Evolutionary conservation across 2,329 filamentous ascomycete genomes (phyloP).

Genomic region (Claviceps pazoutovae): DNA sequence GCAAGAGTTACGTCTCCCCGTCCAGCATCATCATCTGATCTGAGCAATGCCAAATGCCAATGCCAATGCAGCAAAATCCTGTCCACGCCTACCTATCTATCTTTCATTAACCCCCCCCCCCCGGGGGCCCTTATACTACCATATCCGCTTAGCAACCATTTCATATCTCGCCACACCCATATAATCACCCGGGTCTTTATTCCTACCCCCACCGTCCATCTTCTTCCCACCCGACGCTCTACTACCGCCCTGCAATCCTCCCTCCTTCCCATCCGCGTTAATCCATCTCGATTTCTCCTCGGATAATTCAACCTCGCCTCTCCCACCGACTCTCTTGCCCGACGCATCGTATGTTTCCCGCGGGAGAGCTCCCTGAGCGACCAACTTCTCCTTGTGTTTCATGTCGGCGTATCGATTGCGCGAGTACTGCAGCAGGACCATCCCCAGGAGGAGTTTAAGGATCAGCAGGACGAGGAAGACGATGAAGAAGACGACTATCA

Average conservation of each 20-base stretch:
- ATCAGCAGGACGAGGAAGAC: conserved; percentile 75
- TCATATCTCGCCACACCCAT: conserved; percentile 68
- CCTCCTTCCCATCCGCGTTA: conserved; percentile 72
- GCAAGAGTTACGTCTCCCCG: too few relatives aligned
- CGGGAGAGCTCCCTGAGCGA: conserved; percentile 32
- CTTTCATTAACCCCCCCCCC: not conserved
- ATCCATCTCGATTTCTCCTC: conserved; percentile 80
- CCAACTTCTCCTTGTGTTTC: conserved; percentile 51
- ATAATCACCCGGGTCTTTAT: conserved; percentile 35
- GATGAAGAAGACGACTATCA: conserved; percentile 73
- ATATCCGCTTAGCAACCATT: conserved; percentile 95
- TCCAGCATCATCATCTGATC: too few relatives aligned
- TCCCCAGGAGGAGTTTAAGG: conserved; percentile 74
- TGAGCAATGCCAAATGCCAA: too few relatives aligned
- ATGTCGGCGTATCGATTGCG: conserved; percentile 68
- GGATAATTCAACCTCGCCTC: conserved; percentile 73
- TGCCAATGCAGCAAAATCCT: too few relatives aligned
- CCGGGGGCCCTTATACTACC: conserved; percentile 37
- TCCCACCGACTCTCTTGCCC: conserved; percentile 65
- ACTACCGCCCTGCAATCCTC: conserved; percentile 44
- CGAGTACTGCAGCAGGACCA: conserved; percentile 69
- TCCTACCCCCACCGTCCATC: conserved; percentile 20
- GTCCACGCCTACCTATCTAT: too few relatives aligned
- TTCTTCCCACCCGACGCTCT: conserved; percentile 41
- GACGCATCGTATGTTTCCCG: conserved; percentile 49